Conservation (phyloP, 495 filamentous ascomycete species). For the Pyronema omphalodes region DNA sequence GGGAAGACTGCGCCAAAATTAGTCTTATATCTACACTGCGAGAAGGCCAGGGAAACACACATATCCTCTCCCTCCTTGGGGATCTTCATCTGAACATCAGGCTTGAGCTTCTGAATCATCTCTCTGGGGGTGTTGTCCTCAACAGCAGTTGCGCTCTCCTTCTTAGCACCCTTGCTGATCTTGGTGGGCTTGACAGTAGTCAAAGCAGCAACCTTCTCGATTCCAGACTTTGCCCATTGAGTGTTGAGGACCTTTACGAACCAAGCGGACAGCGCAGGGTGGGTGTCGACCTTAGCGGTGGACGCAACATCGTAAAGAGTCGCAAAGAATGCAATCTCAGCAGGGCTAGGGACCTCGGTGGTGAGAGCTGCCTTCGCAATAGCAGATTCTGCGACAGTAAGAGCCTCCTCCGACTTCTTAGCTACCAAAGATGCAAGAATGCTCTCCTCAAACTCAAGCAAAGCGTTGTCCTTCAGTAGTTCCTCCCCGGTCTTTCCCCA, state of each 20-base stretch:
- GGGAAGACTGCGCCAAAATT: constrained; percentile 26
- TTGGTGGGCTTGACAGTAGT: constrained; percentile 12
- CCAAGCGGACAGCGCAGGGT: constrained; percentile 15
- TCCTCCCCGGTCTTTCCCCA: constrained; percentile 13
- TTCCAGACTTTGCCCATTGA: constrained; percentile 19
- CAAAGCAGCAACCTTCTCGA: constrained; percentile 16
- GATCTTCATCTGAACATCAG: constrained; percentile 17
- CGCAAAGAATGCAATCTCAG: constrained; percentile 23
- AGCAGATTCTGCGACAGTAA: not conserved
- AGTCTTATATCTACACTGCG: not conserved
- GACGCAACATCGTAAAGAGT: constrained; percentile 17
- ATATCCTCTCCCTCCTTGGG: constrained; percentile 15
- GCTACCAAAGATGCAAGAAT: not conserved
- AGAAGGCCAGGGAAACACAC: constrained; percentile 9
- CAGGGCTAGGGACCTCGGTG: constrained; percentile 14
- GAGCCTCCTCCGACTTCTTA: not conserved
- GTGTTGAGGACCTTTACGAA: constrained; percentile 10
- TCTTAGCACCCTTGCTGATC: constrained; percentile 7
- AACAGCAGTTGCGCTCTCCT: not conserved
- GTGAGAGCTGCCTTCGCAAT: constrained; percentile 1
- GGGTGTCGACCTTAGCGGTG: not conserved
- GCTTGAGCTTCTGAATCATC: constrained; percentile 11
- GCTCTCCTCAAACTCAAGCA: constrained; percentile 24
- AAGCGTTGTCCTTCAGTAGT: constrained; percentile 17
- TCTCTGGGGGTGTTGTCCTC: constrained; percentile 8